These are phyloP conservation scores for Arabis alpina DNA, from an alignment of 345 rosid species.

Conservation along the genomic window DNA sequence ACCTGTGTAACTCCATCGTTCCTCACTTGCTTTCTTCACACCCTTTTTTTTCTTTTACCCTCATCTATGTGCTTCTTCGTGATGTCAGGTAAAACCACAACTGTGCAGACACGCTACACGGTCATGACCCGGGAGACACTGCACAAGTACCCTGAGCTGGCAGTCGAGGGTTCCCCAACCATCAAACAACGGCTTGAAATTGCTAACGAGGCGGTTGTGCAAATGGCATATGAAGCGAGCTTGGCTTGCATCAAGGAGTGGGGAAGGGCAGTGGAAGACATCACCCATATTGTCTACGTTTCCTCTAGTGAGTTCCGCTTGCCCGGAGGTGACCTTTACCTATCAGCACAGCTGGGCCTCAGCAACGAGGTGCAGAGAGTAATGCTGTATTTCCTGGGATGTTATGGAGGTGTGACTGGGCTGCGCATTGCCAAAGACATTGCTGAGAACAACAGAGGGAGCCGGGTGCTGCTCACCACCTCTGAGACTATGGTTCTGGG, in stretches of 20 bases:
- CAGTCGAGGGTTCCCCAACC: constrained; percentile 76
- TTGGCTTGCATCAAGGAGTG: constrained; percentile 79
- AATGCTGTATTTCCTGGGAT: constrained; percentile 87
- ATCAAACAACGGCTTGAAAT: constrained; percentile 86
- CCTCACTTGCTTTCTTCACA: not conserved
- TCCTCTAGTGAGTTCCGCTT: constrained; percentile 91
- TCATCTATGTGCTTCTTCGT: constrained; percentile 16
- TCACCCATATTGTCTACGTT: constrained; percentile 88
- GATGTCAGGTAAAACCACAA: constrained; percentile 76
- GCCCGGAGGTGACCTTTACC: constrained; percentile 89
- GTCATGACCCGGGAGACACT: constrained; percentile 91
- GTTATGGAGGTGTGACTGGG: constrained; percentile 86
- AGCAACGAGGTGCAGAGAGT: constrained; percentile 71
- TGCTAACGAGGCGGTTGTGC: constrained; percentile 81
- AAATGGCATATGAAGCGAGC: constrained; percentile 87
- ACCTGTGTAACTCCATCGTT: constrained; percentile 62
- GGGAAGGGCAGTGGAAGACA: constrained; percentile 70
- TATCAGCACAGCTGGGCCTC: constrained; percentile 70
- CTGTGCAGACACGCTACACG: constrained; percentile 90
- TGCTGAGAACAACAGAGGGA: constrained; percentile 89
- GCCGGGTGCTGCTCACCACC: constrained; percentile 76
- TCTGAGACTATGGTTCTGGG: constrained; percentile 90
- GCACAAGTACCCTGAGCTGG: constrained; percentile 81
- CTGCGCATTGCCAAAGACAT: constrained; percentile 91
- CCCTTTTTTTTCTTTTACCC: not conserved